These are phyloP conservation scores for Colletotrichum somersetense DNA, from an alignment of 2,329 filamentous ascomycete genomes.

Conservation along the genomic window DNA sequence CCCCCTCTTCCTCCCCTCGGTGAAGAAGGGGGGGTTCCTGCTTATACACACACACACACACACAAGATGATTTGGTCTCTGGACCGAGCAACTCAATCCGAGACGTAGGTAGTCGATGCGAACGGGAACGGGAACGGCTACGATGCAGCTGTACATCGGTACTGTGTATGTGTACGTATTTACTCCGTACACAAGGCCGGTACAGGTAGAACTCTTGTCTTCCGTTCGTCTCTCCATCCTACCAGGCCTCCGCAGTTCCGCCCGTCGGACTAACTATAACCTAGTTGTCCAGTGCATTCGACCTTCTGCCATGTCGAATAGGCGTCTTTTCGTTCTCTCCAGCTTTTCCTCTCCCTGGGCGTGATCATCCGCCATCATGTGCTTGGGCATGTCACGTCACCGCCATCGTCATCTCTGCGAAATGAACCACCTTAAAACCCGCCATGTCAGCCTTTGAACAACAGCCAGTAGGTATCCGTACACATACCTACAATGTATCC, in stretches of 20 bases:
- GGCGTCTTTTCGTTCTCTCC: neutral
- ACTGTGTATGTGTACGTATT: too few species aligned
- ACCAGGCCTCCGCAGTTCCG: neutral
- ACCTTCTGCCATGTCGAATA: neutral
- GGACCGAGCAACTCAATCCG: neutral
- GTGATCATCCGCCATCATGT: neutral
- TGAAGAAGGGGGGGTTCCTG: too few species aligned
- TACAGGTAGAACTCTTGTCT: neutral
- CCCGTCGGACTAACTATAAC: too few species aligned
- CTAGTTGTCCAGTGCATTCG: neutral
- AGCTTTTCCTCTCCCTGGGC: neutral
- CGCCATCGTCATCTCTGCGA: slow-evolving; percentile 30
- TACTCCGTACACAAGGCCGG: too few species aligned
- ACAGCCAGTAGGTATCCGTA: neutral
- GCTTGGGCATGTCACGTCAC: slow-evolving; percentile 29
- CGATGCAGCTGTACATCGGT: neutral
- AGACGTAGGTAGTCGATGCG: neutral
- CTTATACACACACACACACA: neutral
- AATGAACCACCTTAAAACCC: slow-evolving; percentile 17
- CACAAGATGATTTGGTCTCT: neutral
- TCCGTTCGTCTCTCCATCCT: neutral
- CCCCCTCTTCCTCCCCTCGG: neutral
- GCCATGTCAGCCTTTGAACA: neutral
- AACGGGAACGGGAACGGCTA: neutral
- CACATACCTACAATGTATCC: neutral